Evolutionary conservation across 1,284 basidiomycete genomes (phyloP), one percentile per base, ranked within the genome.

Genomic region (Mrakiaceae sp.): DNA sequence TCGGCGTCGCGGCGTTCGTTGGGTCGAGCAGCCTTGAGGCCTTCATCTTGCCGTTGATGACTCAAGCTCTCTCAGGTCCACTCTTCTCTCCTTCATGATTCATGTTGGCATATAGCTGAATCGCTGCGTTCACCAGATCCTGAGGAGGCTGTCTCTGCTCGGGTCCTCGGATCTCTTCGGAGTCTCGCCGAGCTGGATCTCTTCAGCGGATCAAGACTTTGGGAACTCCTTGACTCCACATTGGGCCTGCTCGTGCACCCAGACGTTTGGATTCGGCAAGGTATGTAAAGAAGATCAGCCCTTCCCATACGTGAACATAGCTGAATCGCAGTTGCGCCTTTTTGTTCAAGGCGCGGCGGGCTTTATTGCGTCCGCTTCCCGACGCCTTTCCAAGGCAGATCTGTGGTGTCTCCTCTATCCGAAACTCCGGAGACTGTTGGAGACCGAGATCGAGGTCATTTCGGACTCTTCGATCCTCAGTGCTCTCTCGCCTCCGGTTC

Each of bases 351-450:
- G 88, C 39, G 84, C 92, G 4, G 86, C 86, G 5, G 86, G 88
- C 0, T 90, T 97, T 72, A 87, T 98, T 57, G 85, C 90, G 0
- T 85, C 89, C 1, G 85, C 89, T 6, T 86, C 88, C 1, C 84
- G 85, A 57, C 84, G 87, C 67, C 81, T 95, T 7, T 86, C 88
- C 0, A 75, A 80, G 2, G 90, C 89, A 54, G 96, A 98, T 72
- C 85, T 90, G 9, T 98, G 96, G 96, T 95, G 93, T 71, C 90
- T 97, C 54, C 75, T 98, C 3, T 98, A 98, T 71, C 94, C 95
- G 0, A 88, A 87, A 0, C 75, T 98, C 50, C 83, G 90, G 50
- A 87, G 91, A 67, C 84, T 94, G 64, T 79, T 98, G 53, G 86
- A 86, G 56, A 88, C 86, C 0, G 96, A 98, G 70, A 79, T 98